Evolutionary conservation across 257 asterid species (phyloP), one percentile per base, ranked within the genome.

Genomic region (Plantago ovata): DNA sequence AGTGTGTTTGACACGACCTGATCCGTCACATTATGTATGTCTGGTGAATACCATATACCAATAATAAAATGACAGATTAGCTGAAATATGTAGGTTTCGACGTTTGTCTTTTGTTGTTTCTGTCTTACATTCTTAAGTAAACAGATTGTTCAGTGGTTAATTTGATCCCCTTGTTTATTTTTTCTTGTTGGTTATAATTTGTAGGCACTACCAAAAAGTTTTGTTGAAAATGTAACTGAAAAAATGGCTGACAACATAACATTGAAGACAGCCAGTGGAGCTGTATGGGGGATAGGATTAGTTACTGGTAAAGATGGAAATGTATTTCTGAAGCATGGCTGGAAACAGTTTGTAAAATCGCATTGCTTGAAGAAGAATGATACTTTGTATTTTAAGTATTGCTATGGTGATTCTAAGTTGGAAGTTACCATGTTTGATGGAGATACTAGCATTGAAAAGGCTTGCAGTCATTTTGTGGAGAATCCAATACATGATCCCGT

Each of bases 391-490:
- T 53, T 53, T 16, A 53, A 53, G 43, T 53, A 53, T 43, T 1
- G 41, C 10, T 11, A 28, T 9, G 44, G 59, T 1, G 16, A 53
- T 9, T 55, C 60, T 4, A 38, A 55, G 8, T 38, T 55, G 13
- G 16, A 55, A 10, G 60, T 38, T 55, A 55, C 45, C 10, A 55
- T 55, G 60, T 38, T 55, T 11, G 60, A 55, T 16, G 47, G 46
- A 1, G 20, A 12, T 16, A 55, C 47, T 4, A 45, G 60, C 1
- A 18, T 22, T 4, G 60, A 55, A 0, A 55, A 55, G 46, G 46
- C 19, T 16, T 11, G 32, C 10, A 55, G 32, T 36, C 39, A 55
- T 38, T 55, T 55, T 55, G 60, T 55, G 3, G 4, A 43, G 7
- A 13, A 43, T 11, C 15, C 48, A 1, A 1, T 43, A 43, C 36